phyloP scores from a whole-genome alignment of 2,329 filamentous ascomycete species.

The Paraphoma sp. region DNA sequence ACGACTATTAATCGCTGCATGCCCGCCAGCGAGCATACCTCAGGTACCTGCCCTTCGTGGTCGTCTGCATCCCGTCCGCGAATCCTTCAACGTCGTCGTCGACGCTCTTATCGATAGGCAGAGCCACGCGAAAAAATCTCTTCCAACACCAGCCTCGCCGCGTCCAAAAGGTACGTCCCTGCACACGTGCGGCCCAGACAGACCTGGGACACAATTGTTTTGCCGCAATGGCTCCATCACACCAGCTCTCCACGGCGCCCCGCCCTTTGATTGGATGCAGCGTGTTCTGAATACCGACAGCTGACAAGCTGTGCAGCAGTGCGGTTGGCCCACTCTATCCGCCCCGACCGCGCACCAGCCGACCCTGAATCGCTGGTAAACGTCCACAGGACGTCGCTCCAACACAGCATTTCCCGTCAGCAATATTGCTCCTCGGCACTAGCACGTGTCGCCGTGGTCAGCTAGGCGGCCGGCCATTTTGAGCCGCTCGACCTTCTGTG shows the following conservation, averaged over 20 bases:
- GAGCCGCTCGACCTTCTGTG: conserved; percentile 39
- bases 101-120: conserved; percentile 37
- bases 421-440: conserved; percentile 23
- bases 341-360: conserved; percentile 29
- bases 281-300: conserved; percentile 24
- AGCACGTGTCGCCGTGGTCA: conserved; percentile 24
- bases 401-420: conserved; percentile 23
- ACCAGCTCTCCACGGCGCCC: conserved; percentile 8
- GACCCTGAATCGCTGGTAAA: conserved; percentile 21
- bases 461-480: conserved; percentile 34
- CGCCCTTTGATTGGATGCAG: conserved; percentile 28
- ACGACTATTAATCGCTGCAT: conserved; percentile 35
- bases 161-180: conserved; percentile 26
- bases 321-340: conserved; percentile 33
- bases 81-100: background rate
- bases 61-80: conserved; percentile 10
- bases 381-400: conserved; percentile 24
- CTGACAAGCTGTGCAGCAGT: conserved; percentile 36
- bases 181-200: conserved; percentile 11
- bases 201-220: conserved; percentile 7
- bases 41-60: conserved; percentile 19
- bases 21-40: conserved; percentile 12
- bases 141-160: conserved; percentile 29
- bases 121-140: conserved; percentile 20
- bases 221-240: conserved; percentile 25